phyloP scores from a whole-genome alignment of 371 early-diverging fungal genomes.

The Mortierella polycephala region DNA sequence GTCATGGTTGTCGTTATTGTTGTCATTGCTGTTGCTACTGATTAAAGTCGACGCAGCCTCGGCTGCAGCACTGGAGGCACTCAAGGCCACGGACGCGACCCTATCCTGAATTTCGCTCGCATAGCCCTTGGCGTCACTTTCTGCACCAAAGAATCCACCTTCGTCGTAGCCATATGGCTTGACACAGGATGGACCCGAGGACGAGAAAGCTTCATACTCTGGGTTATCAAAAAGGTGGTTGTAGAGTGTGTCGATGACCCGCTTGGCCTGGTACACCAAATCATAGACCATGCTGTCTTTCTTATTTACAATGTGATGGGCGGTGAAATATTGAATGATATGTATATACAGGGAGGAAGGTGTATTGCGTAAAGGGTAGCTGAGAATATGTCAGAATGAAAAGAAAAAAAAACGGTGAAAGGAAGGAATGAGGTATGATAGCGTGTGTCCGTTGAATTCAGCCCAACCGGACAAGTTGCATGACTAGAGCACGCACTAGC shows the following conservation, averaged over 20 bases:
- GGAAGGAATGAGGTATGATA: no score
- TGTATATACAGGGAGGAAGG: no score
- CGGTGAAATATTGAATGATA: no score
- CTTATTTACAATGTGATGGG: neutral
- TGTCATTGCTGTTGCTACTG: neutral
- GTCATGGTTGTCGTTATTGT: neutral
- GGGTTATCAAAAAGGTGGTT: conserved; percentile 21
- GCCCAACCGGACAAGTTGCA: no score
- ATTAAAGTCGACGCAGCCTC: conserved; percentile 9
- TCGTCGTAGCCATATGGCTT: conserved; percentile 4
- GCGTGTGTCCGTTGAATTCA: no score
- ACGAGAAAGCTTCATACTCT: conserved; percentile 2
- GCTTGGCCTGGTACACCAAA: conserved; percentile 14
- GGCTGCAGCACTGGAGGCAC: conserved; percentile 16
- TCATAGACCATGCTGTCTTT: conserved; percentile 10
- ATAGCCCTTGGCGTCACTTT: neutral
- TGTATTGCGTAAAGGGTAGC: no score
- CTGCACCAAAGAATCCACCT: neutral
- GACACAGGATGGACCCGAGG: conserved; percentile 5
- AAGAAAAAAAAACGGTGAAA: no score
- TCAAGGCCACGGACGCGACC: conserved; percentile 8
- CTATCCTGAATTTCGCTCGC: conserved; percentile 11
- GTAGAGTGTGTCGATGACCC: conserved; percentile 28
- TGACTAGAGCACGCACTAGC: no score
- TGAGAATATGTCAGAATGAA: no score